phyloP scores from a whole-genome alignment of 441 rosid genomes.

The Bocquillonia castaneifolia region DNA sequence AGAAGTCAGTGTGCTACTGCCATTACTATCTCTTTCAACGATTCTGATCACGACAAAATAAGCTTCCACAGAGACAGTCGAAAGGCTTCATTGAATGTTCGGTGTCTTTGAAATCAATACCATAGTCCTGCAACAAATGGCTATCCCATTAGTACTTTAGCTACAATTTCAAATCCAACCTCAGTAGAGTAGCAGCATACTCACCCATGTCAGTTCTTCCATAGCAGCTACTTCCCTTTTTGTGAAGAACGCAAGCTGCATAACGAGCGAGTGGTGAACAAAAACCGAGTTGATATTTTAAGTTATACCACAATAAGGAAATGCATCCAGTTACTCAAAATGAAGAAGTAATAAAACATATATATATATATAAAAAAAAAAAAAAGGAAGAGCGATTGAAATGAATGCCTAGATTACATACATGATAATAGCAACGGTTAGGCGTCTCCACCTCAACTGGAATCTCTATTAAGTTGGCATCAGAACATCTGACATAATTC shows the following conservation, averaged over 20 bases:
- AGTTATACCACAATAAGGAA: not conserved
- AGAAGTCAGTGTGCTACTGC: no score
- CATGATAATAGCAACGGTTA: conserved; percentile 17
- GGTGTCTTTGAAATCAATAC: not conserved
- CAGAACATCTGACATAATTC: conserved; percentile 14
- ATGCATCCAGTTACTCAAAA: not conserved
- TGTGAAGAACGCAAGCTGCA: conserved; percentile 15
- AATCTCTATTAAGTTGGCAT: conserved; percentile 19
- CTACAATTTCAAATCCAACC: not conserved
- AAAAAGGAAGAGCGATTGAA: not conserved
- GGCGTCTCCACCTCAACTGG: conserved; percentile 21
- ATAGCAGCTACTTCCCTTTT: conserved; percentile 14
- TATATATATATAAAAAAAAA: no score
- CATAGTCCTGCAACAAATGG: not conserved
- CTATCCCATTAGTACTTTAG: not conserved
- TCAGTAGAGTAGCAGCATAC: not conserved
- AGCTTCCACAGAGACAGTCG: conserved; percentile 5
- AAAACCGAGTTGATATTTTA: not conserved
- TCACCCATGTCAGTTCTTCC: conserved; percentile 19
- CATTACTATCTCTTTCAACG: not conserved
- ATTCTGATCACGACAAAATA: not conserved
- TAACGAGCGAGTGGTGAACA: not conserved
- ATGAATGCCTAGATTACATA: conserved; percentile 3
- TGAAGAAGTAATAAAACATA: not conserved
- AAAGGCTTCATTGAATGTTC: not conserved